Evolutionary conservation across 257 asterid genomes (phyloP), one percentile per base, ranked within the genome.

Genomic region (Catharanthus roseus): DNA sequence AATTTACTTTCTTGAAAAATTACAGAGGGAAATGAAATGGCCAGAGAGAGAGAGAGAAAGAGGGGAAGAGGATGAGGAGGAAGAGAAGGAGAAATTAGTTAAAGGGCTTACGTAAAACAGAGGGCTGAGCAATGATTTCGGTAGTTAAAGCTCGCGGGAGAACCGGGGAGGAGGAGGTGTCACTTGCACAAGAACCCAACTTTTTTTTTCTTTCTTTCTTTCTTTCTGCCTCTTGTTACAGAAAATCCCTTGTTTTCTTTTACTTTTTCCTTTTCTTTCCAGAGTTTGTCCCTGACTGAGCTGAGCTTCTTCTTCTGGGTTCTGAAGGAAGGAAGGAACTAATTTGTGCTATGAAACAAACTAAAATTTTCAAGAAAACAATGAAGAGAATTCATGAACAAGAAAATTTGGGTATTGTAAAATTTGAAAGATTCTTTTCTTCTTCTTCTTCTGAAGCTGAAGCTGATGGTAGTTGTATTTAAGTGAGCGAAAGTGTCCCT

Each of bases 81-180:
- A 24, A 34, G 26, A 53, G 51, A 65, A 11, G 13, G 31, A 66
- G 73, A 69, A 33, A 68, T 50, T 19, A 45, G 70, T 64, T 44
- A 69, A 38, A 68, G 47, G 42, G 65, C 18, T 29, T 24, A 61
- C 68, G 38, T 28, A 42, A 50, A 75, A 75, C 65, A 54, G 68
- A 54, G 31, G 76, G 85, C 78, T 57, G 73, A 31, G 81, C 89
- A 78, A 74, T 72, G 75, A 86, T 82, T 86, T 85, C 89, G 92
- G 89, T 86, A 38, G 87, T 78, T 80, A 77, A 82, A 85, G 80
- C 89, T 84, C 85, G 89, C 92, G 86, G 85, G 86, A 85, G 88
- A 84, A 86, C 77, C 86, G 86, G 78, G 33, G 60, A 3, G 31
- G 56, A 57, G 33, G 60, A 3, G 31, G 56, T 68, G 45, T 41